Conservation (phyloP, 2,329 filamentous ascomycete species). For the Mycosphaerella sp. region DNA sequence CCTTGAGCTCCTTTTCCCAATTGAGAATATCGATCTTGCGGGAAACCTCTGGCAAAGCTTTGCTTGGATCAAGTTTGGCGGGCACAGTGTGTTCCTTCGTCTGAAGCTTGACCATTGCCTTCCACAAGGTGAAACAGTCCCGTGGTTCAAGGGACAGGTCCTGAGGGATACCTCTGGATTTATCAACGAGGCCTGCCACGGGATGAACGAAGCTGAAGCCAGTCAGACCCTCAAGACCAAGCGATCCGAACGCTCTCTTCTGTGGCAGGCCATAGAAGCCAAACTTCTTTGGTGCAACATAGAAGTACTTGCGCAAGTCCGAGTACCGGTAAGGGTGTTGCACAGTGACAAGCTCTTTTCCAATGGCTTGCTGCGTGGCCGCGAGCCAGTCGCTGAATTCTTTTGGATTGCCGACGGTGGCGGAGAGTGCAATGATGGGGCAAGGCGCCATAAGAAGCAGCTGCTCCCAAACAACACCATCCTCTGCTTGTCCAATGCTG, state of each 20-base stretch:
- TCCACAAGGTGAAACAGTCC: constrained; percentile 63
- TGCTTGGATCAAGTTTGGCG: constrained; percentile 44
- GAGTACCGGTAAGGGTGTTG: constrained; percentile 65
- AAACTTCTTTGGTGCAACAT: constrained; percentile 46
- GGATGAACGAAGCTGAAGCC: constrained; percentile 61
- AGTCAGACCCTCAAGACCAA: constrained; percentile 44
- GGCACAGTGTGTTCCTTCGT: constrained; percentile 42
- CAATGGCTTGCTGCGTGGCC: constrained; percentile 56
- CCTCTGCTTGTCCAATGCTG: constrained; percentile 68
- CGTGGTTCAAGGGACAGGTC: constrained; percentile 64
- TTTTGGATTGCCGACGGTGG: constrained; percentile 68
- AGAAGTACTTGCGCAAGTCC: constrained; percentile 69
- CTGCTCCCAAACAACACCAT: constrained; percentile 74
- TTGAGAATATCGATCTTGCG: constrained; percentile 59
- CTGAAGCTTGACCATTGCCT: constrained; percentile 54
- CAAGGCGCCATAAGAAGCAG: constrained; percentile 66
- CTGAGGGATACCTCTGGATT: constrained; percentile 56
- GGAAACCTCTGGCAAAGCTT: constrained; percentile 48
- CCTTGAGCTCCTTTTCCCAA: constrained; percentile 60
- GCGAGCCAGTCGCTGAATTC: constrained; percentile 65
- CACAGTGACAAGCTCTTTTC: constrained; percentile 60
- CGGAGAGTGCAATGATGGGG: constrained; percentile 71
- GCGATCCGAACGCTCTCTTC: constrained; percentile 35
- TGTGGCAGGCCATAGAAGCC: constrained; percentile 49
- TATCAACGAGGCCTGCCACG: constrained; percentile 55